These are phyloP conservation scores for Straminergon stramineum DNA, from an alignment of 225 moss, liverwort and hornwort genomes.

Conservation along the genomic window DNA sequence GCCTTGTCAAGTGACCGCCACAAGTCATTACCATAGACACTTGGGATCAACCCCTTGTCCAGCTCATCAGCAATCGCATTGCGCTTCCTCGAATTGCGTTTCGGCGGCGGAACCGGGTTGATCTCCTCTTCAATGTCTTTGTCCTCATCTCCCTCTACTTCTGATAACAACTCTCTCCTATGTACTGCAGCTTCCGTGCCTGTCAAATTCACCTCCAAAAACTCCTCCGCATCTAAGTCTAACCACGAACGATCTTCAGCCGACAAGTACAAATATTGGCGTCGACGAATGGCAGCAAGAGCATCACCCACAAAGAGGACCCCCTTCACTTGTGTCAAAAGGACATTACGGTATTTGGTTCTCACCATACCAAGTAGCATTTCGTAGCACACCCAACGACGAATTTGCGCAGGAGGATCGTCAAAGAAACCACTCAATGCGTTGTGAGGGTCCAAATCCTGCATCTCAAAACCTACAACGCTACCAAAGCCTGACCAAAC, in stretches of 20 bases:
- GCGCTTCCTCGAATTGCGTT: neutral
- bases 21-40: conserved; percentile 44
- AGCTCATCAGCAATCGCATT: neutral
- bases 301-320: conserved; percentile 55
- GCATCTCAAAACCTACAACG: conserved; percentile 75
- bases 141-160: neutral
- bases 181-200: neutral
- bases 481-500: conserved; percentile 65
- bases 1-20: conserved; percentile 63
- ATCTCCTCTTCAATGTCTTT: neutral
- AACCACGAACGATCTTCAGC: conserved; percentile 57
- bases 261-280: conserved; percentile 32
- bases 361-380: conserved; percentile 78
- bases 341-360: conserved; percentile 36
- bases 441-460: conserved; percentile 62
- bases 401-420: conserved; percentile 50
- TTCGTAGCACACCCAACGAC: conserved; percentile 79
- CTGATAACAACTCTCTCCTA: neutral
- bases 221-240: conserved; percentile 26
- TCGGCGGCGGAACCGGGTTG: neutral
- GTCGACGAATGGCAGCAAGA: conserved; percentile 24
- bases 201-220: neutral
- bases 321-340: conserved; percentile 52
- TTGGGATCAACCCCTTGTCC: conserved; percentile 45
- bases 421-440: conserved; percentile 56